Evolutionary conservation across 106 monocot species (phyloP), one percentile per base, ranked within the genome.

Genomic region (Apostasia ramifera): DNA sequence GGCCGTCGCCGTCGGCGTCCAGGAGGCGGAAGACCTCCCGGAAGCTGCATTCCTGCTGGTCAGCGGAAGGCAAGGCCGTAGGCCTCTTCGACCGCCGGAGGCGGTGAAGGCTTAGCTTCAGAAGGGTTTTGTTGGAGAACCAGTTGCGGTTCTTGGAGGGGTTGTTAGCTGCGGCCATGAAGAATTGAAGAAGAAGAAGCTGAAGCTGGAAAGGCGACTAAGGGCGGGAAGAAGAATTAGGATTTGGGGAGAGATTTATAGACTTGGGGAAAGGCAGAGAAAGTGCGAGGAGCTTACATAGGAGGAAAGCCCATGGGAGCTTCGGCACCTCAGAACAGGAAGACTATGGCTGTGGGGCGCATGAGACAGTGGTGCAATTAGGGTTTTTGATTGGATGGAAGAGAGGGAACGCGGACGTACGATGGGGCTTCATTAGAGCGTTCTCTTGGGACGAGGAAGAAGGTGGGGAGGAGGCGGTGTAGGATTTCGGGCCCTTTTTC

Each of bases 1-100:
- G 68, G 3, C 75, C 61, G 45, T 76, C 68, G 8, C 61, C 81
- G 70, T 85, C 47, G 0, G 61, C 4, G 73, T 81, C 85, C 50
- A 81, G 64, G 26, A 55, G 53, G 8, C 55, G 55, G 66, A 84
- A 84, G 7, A 74, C 59, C 13, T 62, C 55, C 2, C 47, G 48
- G 61, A 62, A 67, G 53, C n/a, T 14, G 8, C 43, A 39, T 9
- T 8, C 14, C 39, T 2, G 26, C 50, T 6, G 4, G 1, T 3
- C 12, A 12, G 42, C 4, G 44, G 44, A 11, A 1, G 51, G 52
- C 3, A 26, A 7, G 3, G 57, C 57, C 45, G 55, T n/a, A 12
- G 44, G 5, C 45, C 39, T 56, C 11, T 67, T 66, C 2, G 39
- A 41, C 4, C 13, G n/a, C 7, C 46, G 61, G 38, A 64, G 70